These are phyloP conservation scores for Boletus tylopilopsis DNA, from an alignment of 768 basidiomycete species.

Conservation along the genomic window DNA sequence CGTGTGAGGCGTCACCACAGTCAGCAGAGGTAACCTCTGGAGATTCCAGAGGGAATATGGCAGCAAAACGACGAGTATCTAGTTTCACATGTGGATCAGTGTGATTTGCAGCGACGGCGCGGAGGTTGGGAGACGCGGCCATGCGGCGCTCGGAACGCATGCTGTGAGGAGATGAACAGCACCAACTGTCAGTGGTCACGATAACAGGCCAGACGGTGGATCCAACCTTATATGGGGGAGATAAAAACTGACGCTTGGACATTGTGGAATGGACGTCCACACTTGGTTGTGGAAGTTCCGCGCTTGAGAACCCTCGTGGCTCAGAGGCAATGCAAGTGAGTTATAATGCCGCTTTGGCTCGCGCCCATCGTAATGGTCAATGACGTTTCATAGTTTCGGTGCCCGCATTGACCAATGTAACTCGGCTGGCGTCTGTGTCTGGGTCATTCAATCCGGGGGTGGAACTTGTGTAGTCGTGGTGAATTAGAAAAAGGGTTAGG, in stretches of 20 bases:
- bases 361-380: not conserved
- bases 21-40: conserved; percentile 3
- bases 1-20: conserved; percentile 7
- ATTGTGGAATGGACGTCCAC: conserved; percentile 20
- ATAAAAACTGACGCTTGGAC: conserved; percentile 23
- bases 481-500: conserved; percentile 14
- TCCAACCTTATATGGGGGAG: conserved; percentile 16
- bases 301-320: conserved; percentile 12
- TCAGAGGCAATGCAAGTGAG: conserved; percentile 10
- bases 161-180: not conserved
- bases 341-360: conserved; percentile 4
- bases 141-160: conserved; percentile 10
- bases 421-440: not conserved
- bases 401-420: not conserved
- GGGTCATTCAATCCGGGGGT: too few species aligned
- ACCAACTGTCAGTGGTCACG: conserved; percentile 3
- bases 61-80: conserved; percentile 28
- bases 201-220: not conserved
- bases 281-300: conserved; percentile 16
- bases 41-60: conserved; percentile 16
- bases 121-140: conserved; percentile 6
- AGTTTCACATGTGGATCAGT: conserved; percentile 1
- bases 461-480: too few species aligned
- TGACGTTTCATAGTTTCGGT: not conserved
- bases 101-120: not conserved